phyloP scores from a whole-genome alignment of 2,329 filamentous ascomycete species.

The Aspergillus bombycis region DNA sequence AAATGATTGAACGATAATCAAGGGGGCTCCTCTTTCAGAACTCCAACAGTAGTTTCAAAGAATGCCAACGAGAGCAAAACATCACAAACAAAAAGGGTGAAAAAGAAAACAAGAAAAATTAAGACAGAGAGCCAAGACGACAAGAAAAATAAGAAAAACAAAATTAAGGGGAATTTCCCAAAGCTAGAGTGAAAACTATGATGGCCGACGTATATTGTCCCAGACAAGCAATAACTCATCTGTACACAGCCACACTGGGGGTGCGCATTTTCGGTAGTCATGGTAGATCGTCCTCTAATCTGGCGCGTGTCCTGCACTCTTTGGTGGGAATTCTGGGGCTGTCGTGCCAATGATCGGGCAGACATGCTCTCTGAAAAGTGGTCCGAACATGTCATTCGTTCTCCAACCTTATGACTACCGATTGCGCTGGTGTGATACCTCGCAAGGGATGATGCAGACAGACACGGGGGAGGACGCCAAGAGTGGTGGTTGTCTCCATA shows the following conservation, averaged over 20 bases:
- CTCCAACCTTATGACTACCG: not conserved
- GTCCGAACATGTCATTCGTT: not conserved
- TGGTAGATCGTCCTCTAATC: not conserved
- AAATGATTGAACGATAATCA: not conserved
- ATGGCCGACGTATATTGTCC: not conserved
- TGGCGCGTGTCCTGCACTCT: not conserved
- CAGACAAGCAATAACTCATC: slow-evolving; percentile 3
- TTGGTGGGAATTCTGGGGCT: not conserved
- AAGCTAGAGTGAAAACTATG: not conserved
- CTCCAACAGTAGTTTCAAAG: not conserved
- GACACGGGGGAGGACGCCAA: not conserved
- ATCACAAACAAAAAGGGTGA: not conserved
- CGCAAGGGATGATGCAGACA: not conserved
- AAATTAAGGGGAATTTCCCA: not conserved
- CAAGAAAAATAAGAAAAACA: not conserved
- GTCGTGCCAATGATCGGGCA: not conserved
- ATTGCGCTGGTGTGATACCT: not conserved
- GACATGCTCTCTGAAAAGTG: not conserved
- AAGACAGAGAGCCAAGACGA: not conserved
- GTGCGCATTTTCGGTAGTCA: not conserved
- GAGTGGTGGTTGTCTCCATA: not conserved
- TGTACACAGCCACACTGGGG: slow-evolving; percentile 5
- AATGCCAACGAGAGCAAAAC: not conserved
- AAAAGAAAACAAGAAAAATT: not conserved
- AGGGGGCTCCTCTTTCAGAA: not conserved